These are phyloP conservation scores for Zanthoxylum bungeanum DNA, from an alignment of 345 rosid genomes.

Conservation along the genomic window DNA sequence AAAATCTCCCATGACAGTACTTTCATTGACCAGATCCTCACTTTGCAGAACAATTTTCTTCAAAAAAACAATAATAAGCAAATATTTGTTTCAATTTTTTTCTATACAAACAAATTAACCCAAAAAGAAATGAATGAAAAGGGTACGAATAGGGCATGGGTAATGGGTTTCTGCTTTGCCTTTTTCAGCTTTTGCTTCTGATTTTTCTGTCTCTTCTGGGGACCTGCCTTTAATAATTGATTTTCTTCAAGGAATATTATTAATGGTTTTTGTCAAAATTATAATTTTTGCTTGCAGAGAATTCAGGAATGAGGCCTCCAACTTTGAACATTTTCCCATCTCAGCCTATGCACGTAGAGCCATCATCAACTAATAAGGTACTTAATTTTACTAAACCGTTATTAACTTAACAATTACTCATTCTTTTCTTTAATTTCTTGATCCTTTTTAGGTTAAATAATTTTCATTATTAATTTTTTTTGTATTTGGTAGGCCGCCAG, in stretches of 20 bases:
- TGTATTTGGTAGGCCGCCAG: constrained; percentile 31
- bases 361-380: constrained; percentile 33
- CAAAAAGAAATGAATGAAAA: constrained; percentile 2
- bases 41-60: constrained; percentile 22
- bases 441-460: background rate
- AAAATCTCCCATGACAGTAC: constrained; percentile 44
- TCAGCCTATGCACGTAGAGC: constrained; percentile 89
- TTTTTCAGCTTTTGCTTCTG: constrained; percentile 24
- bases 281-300: constrained; percentile 58
- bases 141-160: constrained; percentile 29
- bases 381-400: constrained; percentile 1
- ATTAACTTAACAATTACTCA: background rate
- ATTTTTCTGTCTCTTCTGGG: constrained; percentile 16
- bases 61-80: too few species aligned
- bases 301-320: constrained; percentile 84
- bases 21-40: constrained; percentile 72
- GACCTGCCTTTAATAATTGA: constrained; percentile 2
- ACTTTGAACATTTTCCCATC: constrained; percentile 97
- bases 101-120: background rate
- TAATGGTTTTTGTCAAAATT: constrained; percentile 1
- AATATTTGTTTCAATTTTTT: too few species aligned
- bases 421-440: background rate
- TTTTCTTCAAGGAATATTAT: constrained; percentile 3
- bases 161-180: constrained; percentile 17
- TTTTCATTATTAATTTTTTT: constrained; percentile 10